Percentiles rank a stretch among this genome's conserved stretches.
Evolutionary conservation across 2,329 filamentous ascomycete genomes (phyloP).

Genomic region (Aspergillus hortae): DNA sequence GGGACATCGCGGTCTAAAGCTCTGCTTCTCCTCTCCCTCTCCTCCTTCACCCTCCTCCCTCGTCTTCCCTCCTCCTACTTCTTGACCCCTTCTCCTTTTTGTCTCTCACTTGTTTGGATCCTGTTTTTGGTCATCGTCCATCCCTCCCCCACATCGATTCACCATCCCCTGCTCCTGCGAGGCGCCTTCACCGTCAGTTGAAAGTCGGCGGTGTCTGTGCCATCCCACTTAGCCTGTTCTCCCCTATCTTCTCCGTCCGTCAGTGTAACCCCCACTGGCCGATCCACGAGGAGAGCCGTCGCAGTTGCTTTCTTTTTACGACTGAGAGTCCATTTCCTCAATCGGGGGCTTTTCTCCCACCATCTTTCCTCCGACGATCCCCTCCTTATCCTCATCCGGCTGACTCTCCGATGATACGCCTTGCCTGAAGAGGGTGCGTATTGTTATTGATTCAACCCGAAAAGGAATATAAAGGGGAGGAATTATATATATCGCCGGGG

Average conservation of each 20-base stretch:
- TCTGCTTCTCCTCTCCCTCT: neutral
- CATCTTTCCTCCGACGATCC: slow-evolving; percentile 10
- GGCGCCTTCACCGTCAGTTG: slow-evolving; percentile 11
- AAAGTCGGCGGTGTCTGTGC: neutral
- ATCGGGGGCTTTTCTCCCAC: slow-evolving; percentile 9
- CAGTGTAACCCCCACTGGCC: slow-evolving; percentile 20
- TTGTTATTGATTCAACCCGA: neutral
- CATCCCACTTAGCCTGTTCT: neutral
- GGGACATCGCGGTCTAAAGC: neutral
- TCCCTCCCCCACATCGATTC: slow-evolving; percentile 1
- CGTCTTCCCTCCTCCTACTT: neutral
- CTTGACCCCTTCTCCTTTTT: neutral
- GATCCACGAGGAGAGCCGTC: slow-evolving; percentile 19
- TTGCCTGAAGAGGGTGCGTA: slow-evolving; percentile 1
- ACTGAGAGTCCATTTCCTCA: slow-evolving; percentile 17
- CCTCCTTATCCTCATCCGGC: slow-evolving; percentile 8
- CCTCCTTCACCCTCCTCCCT: slow-evolving; percentile 1
- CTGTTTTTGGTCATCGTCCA: neutral
- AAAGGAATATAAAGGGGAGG: neutral
- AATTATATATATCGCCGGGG: neutral
- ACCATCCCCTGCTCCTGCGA: slow-evolving; percentile 2
- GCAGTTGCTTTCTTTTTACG: slow-evolving; percentile 14
- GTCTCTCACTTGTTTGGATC: neutral
- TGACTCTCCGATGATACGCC: slow-evolving; percentile 11
- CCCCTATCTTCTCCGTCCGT: slow-evolving; percentile 11